Evolutionary conservation across 2,329 filamentous ascomycete species (phyloP).

Genomic region (Penicillium sp.): DNA sequence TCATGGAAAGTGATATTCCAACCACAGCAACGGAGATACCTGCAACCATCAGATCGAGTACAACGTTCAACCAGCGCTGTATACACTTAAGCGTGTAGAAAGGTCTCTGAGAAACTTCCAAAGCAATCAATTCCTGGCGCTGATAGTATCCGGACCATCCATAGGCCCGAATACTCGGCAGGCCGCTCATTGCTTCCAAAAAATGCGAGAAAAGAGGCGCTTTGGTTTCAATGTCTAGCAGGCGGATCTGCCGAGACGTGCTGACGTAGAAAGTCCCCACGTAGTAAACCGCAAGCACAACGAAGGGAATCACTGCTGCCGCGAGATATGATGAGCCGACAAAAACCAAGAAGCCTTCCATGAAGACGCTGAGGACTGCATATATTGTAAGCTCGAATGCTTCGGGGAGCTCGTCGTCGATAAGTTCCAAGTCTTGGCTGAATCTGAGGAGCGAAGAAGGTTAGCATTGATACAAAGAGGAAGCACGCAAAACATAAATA

Average conservation of each 20-base stretch:
- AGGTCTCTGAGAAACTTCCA: constrained; percentile 47
- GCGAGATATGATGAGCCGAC: constrained; percentile 41
- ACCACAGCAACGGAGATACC: constrained; percentile 27
- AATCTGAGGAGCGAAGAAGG: constrained; percentile 20
- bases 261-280: constrained; percentile 52
- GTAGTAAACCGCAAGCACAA: constrained; percentile 41
- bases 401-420: constrained; percentile 32
- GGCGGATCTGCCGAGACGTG: constrained; percentile 53
- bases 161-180: constrained; percentile 56
- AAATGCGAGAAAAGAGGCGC: constrained; percentile 56
- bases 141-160: constrained; percentile 49
- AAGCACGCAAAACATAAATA: not conserved
- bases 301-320: constrained; percentile 42
- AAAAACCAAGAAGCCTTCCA: constrained; percentile 37
- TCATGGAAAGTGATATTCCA: constrained; percentile 21
- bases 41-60: constrained; percentile 29
- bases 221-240: constrained; percentile 32
- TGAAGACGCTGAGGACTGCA: constrained; percentile 28
- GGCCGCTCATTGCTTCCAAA: constrained; percentile 52
- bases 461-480: not conserved
- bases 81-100: constrained; percentile 49
- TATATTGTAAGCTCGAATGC: constrained; percentile 27
- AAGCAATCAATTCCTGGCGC: constrained; percentile 39
- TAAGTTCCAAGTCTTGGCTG: constrained; percentile 35
- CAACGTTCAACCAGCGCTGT: constrained; percentile 45